Percentiles rank a stretch among this genome's conserved stretches.
These are phyloP conservation scores for Choanephora cucurbitarum DNA, from an alignment of 371 early-diverging fungal genomes.

Conservation along the genomic window DNA sequence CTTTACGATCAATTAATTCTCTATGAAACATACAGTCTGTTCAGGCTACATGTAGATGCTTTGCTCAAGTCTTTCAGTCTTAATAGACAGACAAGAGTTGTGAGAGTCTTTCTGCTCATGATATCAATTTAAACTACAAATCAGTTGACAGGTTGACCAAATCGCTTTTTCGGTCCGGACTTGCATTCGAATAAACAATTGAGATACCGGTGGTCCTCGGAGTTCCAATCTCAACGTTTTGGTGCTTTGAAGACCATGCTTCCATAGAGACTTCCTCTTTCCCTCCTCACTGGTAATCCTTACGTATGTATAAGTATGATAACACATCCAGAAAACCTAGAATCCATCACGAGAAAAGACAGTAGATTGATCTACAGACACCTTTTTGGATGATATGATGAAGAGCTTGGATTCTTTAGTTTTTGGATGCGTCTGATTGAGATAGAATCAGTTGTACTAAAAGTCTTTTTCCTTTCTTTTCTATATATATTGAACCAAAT, in stretches of 20 bases:
- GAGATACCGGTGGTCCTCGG: slow-evolving; percentile 1
- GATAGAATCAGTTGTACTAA: no score
- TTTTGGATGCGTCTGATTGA: not conserved
- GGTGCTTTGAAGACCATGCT: slow-evolving; percentile 23
- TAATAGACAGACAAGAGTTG: no score
- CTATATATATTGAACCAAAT: not conserved
- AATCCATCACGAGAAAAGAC: not conserved
- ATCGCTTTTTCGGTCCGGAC: no score
- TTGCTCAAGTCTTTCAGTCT: no score
- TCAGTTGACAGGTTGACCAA: no score
- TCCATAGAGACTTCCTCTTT: slow-evolving; percentile 29
- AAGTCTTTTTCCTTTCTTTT: not conserved
- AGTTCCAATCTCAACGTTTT: slow-evolving; percentile 19
- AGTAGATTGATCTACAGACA: not conserved
- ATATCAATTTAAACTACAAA: no score
- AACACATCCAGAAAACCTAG: slow-evolving; percentile 8
- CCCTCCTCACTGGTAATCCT: slow-evolving; percentile 34
- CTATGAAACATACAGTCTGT: no score
- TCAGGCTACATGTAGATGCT: no score
- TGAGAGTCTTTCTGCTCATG: no score
- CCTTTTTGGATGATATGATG: not conserved
- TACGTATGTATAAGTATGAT: slow-evolving; percentile 25
- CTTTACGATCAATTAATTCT: no score
- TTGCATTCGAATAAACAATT: not conserved
- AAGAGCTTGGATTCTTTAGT: no score